Evolutionary conservation across 495 filamentous ascomycete species (phyloP).

Genomic region (Hypoxylon intermedium): DNA sequence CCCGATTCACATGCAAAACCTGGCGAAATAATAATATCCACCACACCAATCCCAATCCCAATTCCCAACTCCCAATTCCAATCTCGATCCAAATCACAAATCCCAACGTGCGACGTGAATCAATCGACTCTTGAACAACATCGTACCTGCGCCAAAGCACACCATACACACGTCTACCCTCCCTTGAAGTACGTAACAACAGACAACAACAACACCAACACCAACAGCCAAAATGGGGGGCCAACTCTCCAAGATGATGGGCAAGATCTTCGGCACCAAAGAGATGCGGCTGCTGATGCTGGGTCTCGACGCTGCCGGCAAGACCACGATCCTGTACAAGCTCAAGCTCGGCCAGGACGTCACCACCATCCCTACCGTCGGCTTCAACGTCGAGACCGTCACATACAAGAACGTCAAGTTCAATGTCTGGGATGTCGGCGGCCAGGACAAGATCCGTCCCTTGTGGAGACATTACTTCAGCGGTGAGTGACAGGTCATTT

Average conservation of each 20-base stretch:
- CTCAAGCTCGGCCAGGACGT: constrained; percentile 97
- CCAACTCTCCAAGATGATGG: constrained; percentile 85
- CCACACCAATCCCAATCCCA: not conserved
- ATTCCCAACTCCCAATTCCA: not conserved
- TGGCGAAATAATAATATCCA: constrained; percentile 21
- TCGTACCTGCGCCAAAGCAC: not conserved
- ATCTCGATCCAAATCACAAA: not conserved
- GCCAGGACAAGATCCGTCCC: constrained; percentile 98
- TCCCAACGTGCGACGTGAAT: constrained; percentile 6
- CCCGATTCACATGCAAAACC: constrained; percentile 8
- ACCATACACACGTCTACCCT: not conserved
- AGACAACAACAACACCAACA: constrained; percentile 1
- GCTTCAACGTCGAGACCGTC: constrained; percentile 99
- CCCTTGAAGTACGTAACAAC: not conserved
- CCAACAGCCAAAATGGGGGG: constrained; percentile 69
- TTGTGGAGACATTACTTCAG: constrained; percentile 99
- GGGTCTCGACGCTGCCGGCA: constrained; percentile 95
- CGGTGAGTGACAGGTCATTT: constrained; percentile 60
- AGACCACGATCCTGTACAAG: constrained; percentile 99
- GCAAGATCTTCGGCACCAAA: constrained; percentile 97
- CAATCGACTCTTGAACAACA: not conserved
- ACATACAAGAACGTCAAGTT: constrained; percentile 99
- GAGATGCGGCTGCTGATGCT: constrained; percentile 99
- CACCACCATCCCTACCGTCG: constrained; percentile 98
- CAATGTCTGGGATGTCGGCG: constrained; percentile 99